Conservation (phyloP, 2,329 filamentous ascomycete species). For the Colletotrichum musae region DNA sequence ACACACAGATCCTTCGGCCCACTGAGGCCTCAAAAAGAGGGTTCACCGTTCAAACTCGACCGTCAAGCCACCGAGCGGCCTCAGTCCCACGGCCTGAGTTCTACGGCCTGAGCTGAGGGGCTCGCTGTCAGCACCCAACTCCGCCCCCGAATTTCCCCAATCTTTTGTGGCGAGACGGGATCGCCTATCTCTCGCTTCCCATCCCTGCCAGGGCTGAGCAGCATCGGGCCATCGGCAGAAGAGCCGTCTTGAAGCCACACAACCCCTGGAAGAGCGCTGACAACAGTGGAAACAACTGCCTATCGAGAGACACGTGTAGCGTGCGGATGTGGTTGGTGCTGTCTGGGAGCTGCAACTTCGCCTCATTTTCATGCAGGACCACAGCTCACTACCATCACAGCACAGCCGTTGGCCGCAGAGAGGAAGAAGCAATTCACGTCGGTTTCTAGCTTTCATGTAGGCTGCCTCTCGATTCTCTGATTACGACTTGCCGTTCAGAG, state of each 20-base stretch:
- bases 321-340: background rate
- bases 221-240: conserved; percentile 3
- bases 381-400: background rate
- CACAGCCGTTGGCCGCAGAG: no score
- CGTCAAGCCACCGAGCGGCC: background rate
- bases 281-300: background rate
- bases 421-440: no score
- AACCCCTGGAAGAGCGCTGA: background rate
- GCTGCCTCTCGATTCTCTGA: no score
- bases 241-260: conserved; percentile 5
- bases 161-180: conserved; percentile 11
- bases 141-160: background rate
- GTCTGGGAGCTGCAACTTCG: background rate
- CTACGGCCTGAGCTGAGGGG: no score
- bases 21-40: conserved; percentile 24
- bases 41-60: background rate
- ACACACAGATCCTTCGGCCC: background rate
- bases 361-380: background rate
- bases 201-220: conserved; percentile 17
- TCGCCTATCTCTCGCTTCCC: background rate
- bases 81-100: no score
- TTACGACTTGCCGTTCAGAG: no score
- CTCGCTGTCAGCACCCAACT: background rate
- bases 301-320: background rate
- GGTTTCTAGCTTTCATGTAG: no score